Evolutionary conservation across 805 yeast genomes (phyloP), one percentile per base, ranked within the genome.

Genomic region (Aciculoconidium aculeatum): DNA sequence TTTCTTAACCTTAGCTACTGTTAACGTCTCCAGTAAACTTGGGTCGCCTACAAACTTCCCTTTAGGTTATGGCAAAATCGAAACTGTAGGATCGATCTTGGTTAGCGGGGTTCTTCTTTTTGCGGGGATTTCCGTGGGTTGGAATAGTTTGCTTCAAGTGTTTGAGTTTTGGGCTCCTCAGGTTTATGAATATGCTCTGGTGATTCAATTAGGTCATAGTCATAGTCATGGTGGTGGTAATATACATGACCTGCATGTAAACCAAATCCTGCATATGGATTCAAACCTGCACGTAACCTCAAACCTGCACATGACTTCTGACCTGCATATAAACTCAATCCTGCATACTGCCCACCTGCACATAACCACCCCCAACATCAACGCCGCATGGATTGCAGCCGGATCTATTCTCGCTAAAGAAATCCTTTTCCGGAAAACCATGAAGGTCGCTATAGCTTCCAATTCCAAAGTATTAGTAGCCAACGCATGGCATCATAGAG

Each of bases 401-500:
- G 96, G 78, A 1, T 85, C 96, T 1, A 85, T 92, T 36, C 73
- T 69, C 3, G 72, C 87, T 22, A 92, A 92, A 51, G 98, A 92
- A 55, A 75, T 94, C 72, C 74, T 92, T 23, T 92, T 75, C 58
- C 75, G 75, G 35, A 82, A 85, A 8, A 92, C 98, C 0, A 70
- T 79, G 57, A 75, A 76, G 37, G 76, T 92, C 13, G 98, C 96
- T 1, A 65, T 67, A 27, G 64, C 71, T 37, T 72, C 85, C 16
- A 82, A 84, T 49, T 86, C 96, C 1, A 85, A 86, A 39, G 97
- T 92, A 3, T 67, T 92, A 27, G 77, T 85, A 28, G 98, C 98
- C 4, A 92, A 92, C 50, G 98, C 98, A 3, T 92, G 98, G 97
- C 98, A 92, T 54, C 98, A 92, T 51, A 70, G 98, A 39, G 92